These are phyloP conservation scores for Wickerhamiella allomyrinae DNA, from an alignment of 805 yeast genomes.

Conservation along the genomic window DNA sequence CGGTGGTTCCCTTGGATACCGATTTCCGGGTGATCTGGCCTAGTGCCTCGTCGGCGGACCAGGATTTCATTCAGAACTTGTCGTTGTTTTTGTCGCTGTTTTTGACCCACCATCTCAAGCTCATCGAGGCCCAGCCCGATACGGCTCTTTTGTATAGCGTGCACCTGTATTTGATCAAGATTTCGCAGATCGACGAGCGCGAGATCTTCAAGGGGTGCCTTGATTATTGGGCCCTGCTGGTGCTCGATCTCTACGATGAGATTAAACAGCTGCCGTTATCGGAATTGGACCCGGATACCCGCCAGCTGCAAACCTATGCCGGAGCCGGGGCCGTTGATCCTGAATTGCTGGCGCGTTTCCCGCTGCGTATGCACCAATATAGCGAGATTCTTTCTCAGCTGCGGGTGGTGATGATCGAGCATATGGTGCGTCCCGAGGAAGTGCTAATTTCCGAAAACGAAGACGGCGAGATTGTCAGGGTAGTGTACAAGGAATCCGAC, in stretches of 20 bases:
- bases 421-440: constrained; percentile 98
- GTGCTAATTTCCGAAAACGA: constrained; percentile 94
- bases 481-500: constrained; percentile 91
- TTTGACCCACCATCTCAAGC: constrained; percentile 59
- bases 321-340: constrained; percentile 79
- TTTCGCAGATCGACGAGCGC: constrained; percentile 86
- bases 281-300: constrained; percentile 65
- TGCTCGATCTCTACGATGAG: constrained; percentile 69
- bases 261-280: constrained; percentile 64
- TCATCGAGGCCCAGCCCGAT: constrained; percentile 33
- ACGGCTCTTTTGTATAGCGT: constrained; percentile 53
- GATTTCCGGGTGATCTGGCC: constrained; percentile 61
- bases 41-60: constrained; percentile 67
- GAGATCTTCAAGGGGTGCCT: constrained; percentile 90
- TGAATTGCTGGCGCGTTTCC: constrained; percentile 54
- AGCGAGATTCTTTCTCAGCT: constrained; percentile 64
- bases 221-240: constrained; percentile 87
- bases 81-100: constrained; percentile 87
- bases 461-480: constrained; percentile 97
- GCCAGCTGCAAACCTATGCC: constrained; percentile 32
- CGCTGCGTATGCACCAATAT: constrained; percentile 77
- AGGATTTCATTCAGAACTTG: constrained; percentile 86
- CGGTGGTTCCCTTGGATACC: constrained; percentile 56
- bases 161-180: constrained; percentile 66
- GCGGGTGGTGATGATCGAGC: constrained; percentile 87